A percentile compares a stretch with the other conserved stretches of the same genome.
phyloP scores from a whole-genome alignment of 2,329 filamentous ascomycete genomes.

The Scedosporium aurantiacum region DNA sequence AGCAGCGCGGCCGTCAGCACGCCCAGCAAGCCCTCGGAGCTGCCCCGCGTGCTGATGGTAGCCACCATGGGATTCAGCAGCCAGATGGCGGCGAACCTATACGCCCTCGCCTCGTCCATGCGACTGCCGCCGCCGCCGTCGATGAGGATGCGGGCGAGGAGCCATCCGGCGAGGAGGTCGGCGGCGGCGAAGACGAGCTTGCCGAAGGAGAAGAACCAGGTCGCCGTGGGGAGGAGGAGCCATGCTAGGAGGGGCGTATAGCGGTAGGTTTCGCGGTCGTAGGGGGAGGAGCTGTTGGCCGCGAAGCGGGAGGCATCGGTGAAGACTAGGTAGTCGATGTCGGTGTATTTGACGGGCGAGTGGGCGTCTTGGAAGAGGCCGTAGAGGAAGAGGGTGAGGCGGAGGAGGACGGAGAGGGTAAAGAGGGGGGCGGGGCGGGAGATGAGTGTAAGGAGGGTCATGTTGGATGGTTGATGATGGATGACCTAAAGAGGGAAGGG shows the following conservation, averaged over 20 bases:
- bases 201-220: constrained; percentile 61
- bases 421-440: constrained; percentile 31
- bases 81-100: constrained; percentile 80
- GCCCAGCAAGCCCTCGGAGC: constrained; percentile 81
- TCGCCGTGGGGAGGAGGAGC: constrained; percentile 73
- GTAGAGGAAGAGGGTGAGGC: constrained; percentile 67
- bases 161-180: constrained; percentile 65
- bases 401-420: constrained; percentile 49
- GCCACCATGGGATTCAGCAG: constrained; percentile 97
- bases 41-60: constrained; percentile 88
- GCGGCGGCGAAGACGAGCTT: constrained; percentile 77
- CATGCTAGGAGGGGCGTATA: constrained; percentile 93
- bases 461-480: background rate
- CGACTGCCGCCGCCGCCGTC: constrained; percentile 13
- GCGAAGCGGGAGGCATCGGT: constrained; percentile 83
- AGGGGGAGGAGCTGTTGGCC: constrained; percentile 56
- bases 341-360: constrained; percentile 92
- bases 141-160: constrained; percentile 22
- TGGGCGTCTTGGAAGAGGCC: constrained; percentile 86
- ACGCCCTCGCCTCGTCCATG: constrained; percentile 43
- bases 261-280: constrained; percentile 84
- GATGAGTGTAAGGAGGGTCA: constrained; percentile 7
- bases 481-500: background rate
- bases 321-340: constrained; percentile 98
- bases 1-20: constrained; percentile 73